These are phyloP conservation scores for Mrakia frigida DNA, from an alignment of 768 basidiomycete genomes.

Conservation along the genomic window DNA sequence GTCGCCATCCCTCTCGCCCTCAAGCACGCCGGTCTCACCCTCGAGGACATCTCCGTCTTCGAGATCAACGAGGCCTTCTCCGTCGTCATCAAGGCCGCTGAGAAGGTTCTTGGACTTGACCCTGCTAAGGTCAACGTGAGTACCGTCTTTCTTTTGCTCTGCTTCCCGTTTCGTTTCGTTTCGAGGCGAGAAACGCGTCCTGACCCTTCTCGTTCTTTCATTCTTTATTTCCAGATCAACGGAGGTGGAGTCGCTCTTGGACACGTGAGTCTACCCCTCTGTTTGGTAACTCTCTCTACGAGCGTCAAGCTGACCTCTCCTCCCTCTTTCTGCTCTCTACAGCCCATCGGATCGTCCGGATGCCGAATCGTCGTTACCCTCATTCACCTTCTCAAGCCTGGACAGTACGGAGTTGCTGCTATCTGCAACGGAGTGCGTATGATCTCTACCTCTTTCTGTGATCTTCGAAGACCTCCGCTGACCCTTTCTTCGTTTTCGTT, in stretches of 20 bases:
- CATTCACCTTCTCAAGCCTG: constrained; percentile 80
- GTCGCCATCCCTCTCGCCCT: constrained; percentile 83
- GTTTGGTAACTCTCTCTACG: background rate
- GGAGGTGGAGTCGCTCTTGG: constrained; percentile 96
- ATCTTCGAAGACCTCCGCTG: background rate
- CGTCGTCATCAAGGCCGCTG: constrained; percentile 81
- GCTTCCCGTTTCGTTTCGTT: constrained; percentile 4
- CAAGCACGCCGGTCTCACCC: constrained; percentile 72
- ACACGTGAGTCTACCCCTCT: constrained; percentile 38
- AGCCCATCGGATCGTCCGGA: constrained; percentile 95
- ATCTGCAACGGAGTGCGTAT: constrained; percentile 92
- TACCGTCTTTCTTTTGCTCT: constrained; percentile 24
- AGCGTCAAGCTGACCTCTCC: background rate
- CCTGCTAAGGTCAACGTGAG: constrained; percentile 81
- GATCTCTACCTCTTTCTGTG: constrained; percentile 2
- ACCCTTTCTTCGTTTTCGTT: constrained; percentile 29
- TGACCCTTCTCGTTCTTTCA: background rate
- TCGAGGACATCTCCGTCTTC: constrained; percentile 80
- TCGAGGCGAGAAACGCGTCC: background rate
- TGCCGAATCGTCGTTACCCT: constrained; percentile 90
- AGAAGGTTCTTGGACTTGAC: constrained; percentile 78
- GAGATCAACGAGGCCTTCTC: constrained; percentile 99
- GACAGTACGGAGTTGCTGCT: constrained; percentile 90
- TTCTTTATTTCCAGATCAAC: constrained; percentile 44
- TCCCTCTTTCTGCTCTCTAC: constrained; percentile 40